Evolutionary conservation across 495 filamentous ascomycete species (phyloP).

Genomic region (Penicillium canariense): DNA sequence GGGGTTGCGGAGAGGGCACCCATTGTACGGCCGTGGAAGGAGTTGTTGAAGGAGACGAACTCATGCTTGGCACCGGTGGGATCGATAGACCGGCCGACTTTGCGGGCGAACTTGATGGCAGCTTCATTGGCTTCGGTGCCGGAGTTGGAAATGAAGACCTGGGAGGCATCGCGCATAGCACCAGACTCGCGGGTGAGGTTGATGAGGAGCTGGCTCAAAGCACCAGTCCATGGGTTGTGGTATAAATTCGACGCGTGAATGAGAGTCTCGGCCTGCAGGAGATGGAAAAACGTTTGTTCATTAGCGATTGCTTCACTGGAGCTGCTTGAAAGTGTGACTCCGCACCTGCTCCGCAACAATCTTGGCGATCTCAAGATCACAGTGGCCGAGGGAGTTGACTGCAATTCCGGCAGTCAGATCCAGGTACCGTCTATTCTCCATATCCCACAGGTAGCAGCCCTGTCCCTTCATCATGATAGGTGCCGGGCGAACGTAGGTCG

Average conservation of each 20-base stretch:
- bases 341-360: constrained; percentile 73
- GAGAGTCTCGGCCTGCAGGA: constrained; percentile 63
- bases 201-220: constrained; percentile 81
- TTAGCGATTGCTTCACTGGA: constrained; percentile 16
- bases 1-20: constrained; percentile 87
- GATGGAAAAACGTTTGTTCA: background rate
- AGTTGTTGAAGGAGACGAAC: constrained; percentile 82
- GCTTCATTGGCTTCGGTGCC: constrained; percentile 96
- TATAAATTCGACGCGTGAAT: constrained; percentile 94
- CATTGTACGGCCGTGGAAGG: constrained; percentile 97
- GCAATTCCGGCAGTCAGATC: constrained; percentile 97
- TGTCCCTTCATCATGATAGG: constrained; percentile 85
- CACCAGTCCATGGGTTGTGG: constrained; percentile 90
- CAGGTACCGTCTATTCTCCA: constrained; percentile 83
- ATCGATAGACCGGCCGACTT: constrained; percentile 72
- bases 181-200: constrained; percentile 69
- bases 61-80: constrained; percentile 74
- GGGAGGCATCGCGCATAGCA: constrained; percentile 74
- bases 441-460: constrained; percentile 85
- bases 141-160: constrained; percentile 92
- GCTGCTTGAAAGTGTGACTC: background rate
- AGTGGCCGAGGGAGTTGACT: constrained; percentile 89
- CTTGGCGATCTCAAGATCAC: constrained; percentile 66
- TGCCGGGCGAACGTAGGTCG: constrained; percentile 88
- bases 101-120: constrained; percentile 93